Evolutionary conservation across 1,139 yeast species (phyloP).

Genomic region (Eremothecium gossypii): DNA sequence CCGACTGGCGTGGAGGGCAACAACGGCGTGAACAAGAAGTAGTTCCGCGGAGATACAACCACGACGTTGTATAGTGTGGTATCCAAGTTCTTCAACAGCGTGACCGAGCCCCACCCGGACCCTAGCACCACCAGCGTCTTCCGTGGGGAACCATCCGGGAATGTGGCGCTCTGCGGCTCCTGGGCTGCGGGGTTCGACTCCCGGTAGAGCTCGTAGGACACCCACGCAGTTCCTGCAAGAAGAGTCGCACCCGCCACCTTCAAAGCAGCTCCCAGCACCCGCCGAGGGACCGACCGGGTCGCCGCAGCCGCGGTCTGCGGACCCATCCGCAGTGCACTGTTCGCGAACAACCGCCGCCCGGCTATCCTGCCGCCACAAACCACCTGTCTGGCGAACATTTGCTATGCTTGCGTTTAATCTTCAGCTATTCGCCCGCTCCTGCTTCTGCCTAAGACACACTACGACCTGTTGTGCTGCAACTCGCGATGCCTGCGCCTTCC

Average conservation of each 20-base stretch:
- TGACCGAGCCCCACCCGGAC: slow-evolving; percentile 91
- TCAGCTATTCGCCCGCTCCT: not conserved
- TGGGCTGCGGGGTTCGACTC: slow-evolving; percentile 58
- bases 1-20: slow-evolving; percentile 93
- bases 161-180: slow-evolving; percentile 47
- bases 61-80: slow-evolving; percentile 83
- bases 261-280: slow-evolving; percentile 27
- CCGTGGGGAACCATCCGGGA: slow-evolving; percentile 63
- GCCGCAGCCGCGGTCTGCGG: slow-evolving; percentile 8
- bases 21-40: slow-evolving; percentile 88
- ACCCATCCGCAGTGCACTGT: not conserved
- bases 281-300: slow-evolving; percentile 23
- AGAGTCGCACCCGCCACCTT: slow-evolving; percentile 34
- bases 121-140: slow-evolving; percentile 87
- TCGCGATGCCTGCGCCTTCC: too few relatives aligned
- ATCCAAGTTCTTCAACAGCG: slow-evolving; percentile 76
- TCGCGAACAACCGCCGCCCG: not conserved
- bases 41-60: slow-evolving; percentile 86
- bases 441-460: too few relatives aligned
- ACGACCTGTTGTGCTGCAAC: too few relatives aligned
- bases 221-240: slow-evolving; percentile 38
- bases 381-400: not conserved
- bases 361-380: not conserved
- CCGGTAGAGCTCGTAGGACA: slow-evolving; percentile 47
- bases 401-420: not conserved